Evolutionary conservation across 2,329 filamentous ascomycete species (phyloP), one percentile per base, ranked within the genome.

Genomic region (Penicillium concentricum): DNA sequence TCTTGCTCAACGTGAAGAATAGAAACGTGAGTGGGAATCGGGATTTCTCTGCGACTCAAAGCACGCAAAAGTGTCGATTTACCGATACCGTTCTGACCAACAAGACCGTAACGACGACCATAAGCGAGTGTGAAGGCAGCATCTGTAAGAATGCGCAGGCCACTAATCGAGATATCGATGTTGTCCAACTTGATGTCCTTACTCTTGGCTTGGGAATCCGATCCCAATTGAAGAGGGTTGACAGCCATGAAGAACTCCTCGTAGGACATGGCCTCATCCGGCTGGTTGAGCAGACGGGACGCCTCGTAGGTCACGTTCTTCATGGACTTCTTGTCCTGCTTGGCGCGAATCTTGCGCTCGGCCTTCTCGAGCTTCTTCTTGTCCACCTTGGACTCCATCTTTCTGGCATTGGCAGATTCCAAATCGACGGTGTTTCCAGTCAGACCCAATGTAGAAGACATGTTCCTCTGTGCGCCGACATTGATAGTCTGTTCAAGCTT

Each of bases 171-270:
- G 53, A 99, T 90, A 75, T 99, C 94, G 71, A 96, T 91, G 67
- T 90, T 92, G 76, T 99, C 94, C 65, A 99, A 81, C 80, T 97
- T 99, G 82, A 99, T 92, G 73, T 99, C 94, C 82, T 99, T 99
- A 76, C 92, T 96, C 87, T 97, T 99, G 32, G 87, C 83, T 58
- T 87, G 76, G 55, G 84, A 75, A 63, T 82, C 86, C 22, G 82
- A 79, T 53, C 92, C 93, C 59, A 97, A 70, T 73, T 97, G 93
- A 61, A 99, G 84, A 59, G 94, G 94, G 76, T 99, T 99, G 80
- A 99, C 94, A 52, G 91, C 89, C 94, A 99, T 97, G 84, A 96
- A 99, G 79, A 99, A 97, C 74, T 99, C 94, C 77, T 99, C 94
- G 74, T 99, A 99, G 39, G 91, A 95, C 81, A 96, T 88, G 13